Evolutionary conservation across 2,329 filamentous ascomycete genomes (phyloP).

Genomic region (Xylaria sp.): DNA sequence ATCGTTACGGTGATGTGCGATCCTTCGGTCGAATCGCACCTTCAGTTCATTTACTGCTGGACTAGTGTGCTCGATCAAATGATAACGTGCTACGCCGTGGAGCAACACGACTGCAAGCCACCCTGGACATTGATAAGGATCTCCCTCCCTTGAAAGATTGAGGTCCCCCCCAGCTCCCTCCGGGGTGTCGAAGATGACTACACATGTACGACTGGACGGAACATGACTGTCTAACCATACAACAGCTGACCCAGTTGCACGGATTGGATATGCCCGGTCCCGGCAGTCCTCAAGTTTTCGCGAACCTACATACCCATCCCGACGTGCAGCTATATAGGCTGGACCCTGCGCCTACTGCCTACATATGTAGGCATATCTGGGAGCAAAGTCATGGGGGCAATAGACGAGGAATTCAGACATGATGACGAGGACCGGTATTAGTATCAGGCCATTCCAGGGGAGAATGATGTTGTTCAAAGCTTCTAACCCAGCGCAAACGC

Average conservation of each 20-base stretch:
- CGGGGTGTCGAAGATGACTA: no score
- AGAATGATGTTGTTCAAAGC: background rate
- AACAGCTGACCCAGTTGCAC: background rate
- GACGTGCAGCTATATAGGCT: no score
- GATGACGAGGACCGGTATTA: background rate
- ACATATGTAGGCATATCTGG: background rate
- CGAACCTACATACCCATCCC: no score
- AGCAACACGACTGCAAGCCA: background rate
- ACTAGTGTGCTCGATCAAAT: no score
- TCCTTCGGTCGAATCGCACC: no score
- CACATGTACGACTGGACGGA: no score
- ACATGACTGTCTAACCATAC: no score
- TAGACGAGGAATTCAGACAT: background rate
- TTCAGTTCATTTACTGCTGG: no score
- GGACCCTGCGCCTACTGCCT: no score
- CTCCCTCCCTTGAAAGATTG: background rate
- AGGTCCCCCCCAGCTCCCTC: background rate
- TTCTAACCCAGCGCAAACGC: background rate
- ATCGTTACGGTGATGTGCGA: background rate
- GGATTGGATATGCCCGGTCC: no score
- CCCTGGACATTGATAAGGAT: background rate
- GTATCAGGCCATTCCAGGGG: background rate
- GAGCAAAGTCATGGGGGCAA: background rate
- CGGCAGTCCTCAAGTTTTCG: no score
- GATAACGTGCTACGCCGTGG: no score